Conservation (phyloP, 176 grass and related monocot species). For the Lolium multiflorum region DNA sequence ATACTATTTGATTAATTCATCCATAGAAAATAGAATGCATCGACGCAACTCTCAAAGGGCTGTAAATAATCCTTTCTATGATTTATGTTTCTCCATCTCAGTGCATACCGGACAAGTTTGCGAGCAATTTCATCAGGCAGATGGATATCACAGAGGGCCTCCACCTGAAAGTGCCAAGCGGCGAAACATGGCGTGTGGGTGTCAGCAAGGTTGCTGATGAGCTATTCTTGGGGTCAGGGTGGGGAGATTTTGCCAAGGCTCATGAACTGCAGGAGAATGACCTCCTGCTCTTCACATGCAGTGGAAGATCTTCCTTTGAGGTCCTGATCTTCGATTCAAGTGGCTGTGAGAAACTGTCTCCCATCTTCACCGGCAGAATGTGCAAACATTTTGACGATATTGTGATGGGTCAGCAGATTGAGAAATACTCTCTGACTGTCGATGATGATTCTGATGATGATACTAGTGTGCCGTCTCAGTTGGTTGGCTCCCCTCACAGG, state of each 20-base stretch:
- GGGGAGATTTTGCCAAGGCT: slow-evolving; percentile 54
- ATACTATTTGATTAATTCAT: not conserved
- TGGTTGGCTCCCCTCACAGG: not conserved
- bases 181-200: slow-evolving; percentile 48
- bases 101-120: slow-evolving; percentile 55
- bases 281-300: slow-evolving; percentile 53
- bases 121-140: slow-evolving; percentile 31
- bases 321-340: slow-evolving; percentile 53
- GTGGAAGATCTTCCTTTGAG: slow-evolving; percentile 44
- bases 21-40: not conserved
- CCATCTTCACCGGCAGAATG: not conserved
- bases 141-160: slow-evolving; percentile 29
- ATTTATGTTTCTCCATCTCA: not conserved
- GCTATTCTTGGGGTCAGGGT: slow-evolving; percentile 42
- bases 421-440: not conserved
- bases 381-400: not conserved
- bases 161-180: slow-evolving; percentile 35
- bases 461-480: not conserved
- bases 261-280: slow-evolving; percentile 50
- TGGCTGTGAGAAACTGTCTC: slow-evolving; percentile 49
- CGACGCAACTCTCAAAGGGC: not conserved
- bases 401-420: not conserved
- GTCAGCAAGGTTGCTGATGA: not conserved
- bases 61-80: not conserved
- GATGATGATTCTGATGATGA: slow-evolving; percentile 12